phyloP scores from a whole-genome alignment of 2,329 filamentous ascomycete species.

The Ceratocystiopsis brevicomis region DNA sequence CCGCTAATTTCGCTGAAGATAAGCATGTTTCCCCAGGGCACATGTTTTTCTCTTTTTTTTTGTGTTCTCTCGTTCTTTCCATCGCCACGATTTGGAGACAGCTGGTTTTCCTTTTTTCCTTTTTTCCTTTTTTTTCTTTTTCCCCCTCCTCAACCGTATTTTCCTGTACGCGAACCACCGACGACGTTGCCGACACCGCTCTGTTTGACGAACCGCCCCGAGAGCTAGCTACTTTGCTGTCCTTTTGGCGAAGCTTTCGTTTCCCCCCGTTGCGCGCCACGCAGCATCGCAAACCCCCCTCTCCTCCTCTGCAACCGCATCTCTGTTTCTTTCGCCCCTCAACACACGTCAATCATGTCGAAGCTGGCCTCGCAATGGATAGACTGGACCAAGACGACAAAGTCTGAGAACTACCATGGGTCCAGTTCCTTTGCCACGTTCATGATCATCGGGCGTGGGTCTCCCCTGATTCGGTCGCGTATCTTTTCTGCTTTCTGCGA shows the following conservation, averaged over 20 bases:
- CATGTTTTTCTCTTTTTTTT: neutral
- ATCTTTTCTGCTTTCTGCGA: constrained; percentile 3
- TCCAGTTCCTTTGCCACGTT: constrained; percentile 78
- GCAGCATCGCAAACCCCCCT: too few relatives aligned
- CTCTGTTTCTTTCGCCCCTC: too few relatives aligned
- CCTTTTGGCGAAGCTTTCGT: too few relatives aligned
- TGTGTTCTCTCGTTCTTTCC: neutral
- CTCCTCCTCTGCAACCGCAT: too few relatives aligned
- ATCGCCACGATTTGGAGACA: neutral
- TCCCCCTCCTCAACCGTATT: too few relatives aligned
- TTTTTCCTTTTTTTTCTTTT: neutral
- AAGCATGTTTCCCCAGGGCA: neutral
- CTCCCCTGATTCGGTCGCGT: neutral
- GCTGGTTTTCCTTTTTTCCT: neutral
- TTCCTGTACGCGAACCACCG: too few relatives aligned
- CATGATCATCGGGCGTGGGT: constrained; percentile 86
- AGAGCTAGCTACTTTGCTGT: too few relatives aligned
- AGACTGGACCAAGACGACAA: constrained; percentile 37
- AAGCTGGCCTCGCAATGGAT: constrained; percentile 15
- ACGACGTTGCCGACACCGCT: too few relatives aligned
- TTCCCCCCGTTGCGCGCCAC: too few relatives aligned
- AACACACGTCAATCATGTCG: too few relatives aligned
- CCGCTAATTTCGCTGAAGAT: too few relatives aligned
- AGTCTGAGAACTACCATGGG: constrained; percentile 37
- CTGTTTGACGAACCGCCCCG: too few relatives aligned